Evolutionary conservation across 257 asterid genomes (phyloP).

Genomic region (Solanum medicagineum): DNA sequence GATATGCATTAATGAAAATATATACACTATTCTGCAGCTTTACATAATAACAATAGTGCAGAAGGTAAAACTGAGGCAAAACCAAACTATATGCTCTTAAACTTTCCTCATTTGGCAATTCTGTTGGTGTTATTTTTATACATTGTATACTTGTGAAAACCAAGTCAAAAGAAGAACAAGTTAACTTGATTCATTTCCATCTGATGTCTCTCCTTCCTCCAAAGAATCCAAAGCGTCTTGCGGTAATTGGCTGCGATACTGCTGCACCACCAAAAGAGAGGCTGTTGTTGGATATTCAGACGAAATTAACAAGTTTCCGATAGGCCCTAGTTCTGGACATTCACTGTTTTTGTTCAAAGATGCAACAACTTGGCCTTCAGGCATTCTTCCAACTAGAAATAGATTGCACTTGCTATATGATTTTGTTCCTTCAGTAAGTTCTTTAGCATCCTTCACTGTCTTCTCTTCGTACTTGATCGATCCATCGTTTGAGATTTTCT

Average conservation of each 20-base stretch:
- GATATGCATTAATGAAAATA: background rate
- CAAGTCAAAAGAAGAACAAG: background rate
- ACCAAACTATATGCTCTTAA: background rate
- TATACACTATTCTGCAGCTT: background rate
- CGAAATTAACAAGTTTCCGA: constrained; percentile 43
- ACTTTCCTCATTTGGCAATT: background rate
- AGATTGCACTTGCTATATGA: constrained; percentile 30
- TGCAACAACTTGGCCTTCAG: constrained; percentile 38
- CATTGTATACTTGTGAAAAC: background rate
- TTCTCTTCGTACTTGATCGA: constrained; percentile 40
- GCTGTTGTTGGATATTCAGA: constrained; percentile 31
- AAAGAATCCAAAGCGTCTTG: constrained; percentile 24
- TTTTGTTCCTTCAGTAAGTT: constrained; percentile 17
- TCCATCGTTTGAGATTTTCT: constrained; percentile 13
- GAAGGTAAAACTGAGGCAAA: background rate
- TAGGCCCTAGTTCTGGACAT: constrained; percentile 59
- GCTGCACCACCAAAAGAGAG: constrained; percentile 60
- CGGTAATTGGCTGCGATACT: constrained; percentile 30
- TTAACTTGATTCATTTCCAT: constrained; percentile 2
- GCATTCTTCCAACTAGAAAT: constrained; percentile 42
- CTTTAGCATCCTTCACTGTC: constrained; percentile 11
- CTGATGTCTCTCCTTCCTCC: constrained; percentile 21
- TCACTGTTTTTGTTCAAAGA: constrained; percentile 24
- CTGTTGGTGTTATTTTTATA: background rate
- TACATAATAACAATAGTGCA: background rate